Percentiles rank a stretch among this genome's conserved stretches.
These are phyloP conservation scores for Trifolium repens DNA, from an alignment of 306 rosid species.

Conservation along the genomic window DNA sequence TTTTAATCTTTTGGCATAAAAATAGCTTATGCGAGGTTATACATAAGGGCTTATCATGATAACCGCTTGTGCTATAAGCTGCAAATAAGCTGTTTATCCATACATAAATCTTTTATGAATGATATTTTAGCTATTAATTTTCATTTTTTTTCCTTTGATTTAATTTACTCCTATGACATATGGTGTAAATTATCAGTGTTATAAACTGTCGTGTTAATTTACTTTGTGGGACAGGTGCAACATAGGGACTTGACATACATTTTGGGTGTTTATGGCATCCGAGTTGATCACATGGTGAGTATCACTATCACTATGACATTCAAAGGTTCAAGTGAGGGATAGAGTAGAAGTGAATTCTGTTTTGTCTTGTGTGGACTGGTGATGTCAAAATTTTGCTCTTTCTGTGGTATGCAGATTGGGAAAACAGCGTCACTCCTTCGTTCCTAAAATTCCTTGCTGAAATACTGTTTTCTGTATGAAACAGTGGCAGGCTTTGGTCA, in stretches of 20 bases:
- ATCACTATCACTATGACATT: slow-evolving; percentile 13
- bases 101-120: no score
- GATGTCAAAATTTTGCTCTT: slow-evolving; percentile 50
- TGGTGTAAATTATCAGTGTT: background rate
- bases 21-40: no score
- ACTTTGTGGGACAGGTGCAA: slow-evolving; percentile 58
- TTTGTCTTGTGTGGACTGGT: slow-evolving; percentile 34
- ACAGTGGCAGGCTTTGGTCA: slow-evolving; percentile 91
- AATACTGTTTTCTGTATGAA: slow-evolving; percentile 74
- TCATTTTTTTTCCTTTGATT: background rate
- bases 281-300: slow-evolving; percentile 84
- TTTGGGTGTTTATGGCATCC: slow-evolving; percentile 69
- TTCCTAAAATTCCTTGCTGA: slow-evolving; percentile 63
- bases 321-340: slow-evolving; percentile 19
- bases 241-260: slow-evolving; percentile 46
- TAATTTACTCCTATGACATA: slow-evolving; percentile 11
- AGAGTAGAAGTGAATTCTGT: slow-evolving; percentile 18
- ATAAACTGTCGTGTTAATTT: slow-evolving; percentile 1
- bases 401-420: slow-evolving; percentile 56
- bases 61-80: no score
- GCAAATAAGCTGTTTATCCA: no score
- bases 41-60: no score
- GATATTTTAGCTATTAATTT: background rate
- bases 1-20: no score
- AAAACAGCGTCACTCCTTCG: slow-evolving; percentile 52